Evolutionary conservation across 768 basidiomycete species (phyloP).

Genomic region (Naganishia vishniacii): DNA sequence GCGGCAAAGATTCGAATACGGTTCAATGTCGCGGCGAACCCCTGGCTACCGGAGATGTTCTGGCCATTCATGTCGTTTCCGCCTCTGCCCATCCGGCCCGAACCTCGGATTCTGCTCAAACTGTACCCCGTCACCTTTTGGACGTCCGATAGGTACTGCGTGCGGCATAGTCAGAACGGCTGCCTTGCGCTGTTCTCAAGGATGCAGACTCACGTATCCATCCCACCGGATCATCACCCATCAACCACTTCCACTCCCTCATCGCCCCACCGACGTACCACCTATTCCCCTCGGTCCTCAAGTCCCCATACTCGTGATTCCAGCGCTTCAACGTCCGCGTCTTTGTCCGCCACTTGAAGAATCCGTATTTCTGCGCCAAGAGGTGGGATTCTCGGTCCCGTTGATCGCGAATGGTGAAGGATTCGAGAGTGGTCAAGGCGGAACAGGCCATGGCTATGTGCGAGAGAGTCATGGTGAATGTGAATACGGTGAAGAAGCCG

Average conservation of each 20-base stretch:
- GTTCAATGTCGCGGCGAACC: too few species aligned
- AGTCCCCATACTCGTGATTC: slow-evolving; percentile 75
- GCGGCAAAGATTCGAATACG: too few species aligned
- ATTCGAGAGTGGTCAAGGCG: slow-evolving; percentile 76
- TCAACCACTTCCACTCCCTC: slow-evolving; percentile 71
- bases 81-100: slow-evolving; percentile 46
- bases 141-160: slow-evolving; percentile 42
- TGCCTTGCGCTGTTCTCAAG: slow-evolving; percentile 14
- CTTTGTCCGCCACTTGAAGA: slow-evolving; percentile 52
- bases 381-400: slow-evolving; percentile 60
- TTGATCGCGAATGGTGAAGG: slow-evolving; percentile 58
- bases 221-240: slow-evolving; percentile 63
- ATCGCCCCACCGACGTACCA: slow-evolving; percentile 68
- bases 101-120: slow-evolving; percentile 44
- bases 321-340: slow-evolving; percentile 52
- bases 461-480: slow-evolving; percentile 54
- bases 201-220: slow-evolving; percentile 73
- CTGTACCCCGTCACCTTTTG: slow-evolving; percentile 43
- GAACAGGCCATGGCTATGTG: slow-evolving; percentile 61
- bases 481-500: slow-evolving; percentile 69
- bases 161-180: background rate
- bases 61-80: slow-evolving; percentile 45
- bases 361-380: slow-evolving; percentile 56
- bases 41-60: slow-evolving; percentile 7
- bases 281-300: slow-evolving; percentile 69